These are phyloP conservation scores for Lithospermum erythrorhizon DNA, from an alignment of 257 asterid species.

Conservation along the genomic window DNA sequence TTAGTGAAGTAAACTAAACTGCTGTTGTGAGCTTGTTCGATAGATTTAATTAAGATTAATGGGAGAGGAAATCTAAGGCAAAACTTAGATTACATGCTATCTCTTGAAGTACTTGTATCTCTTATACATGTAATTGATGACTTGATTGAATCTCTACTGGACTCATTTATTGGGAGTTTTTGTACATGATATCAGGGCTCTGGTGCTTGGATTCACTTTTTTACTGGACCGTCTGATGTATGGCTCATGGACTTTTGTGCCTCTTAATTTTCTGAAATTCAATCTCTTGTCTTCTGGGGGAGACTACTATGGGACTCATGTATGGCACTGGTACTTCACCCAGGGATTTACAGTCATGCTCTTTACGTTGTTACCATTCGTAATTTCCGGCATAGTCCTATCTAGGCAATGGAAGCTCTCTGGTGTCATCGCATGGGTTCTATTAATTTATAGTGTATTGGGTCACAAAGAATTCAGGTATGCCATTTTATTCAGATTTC, in stretches of 20 bases:
- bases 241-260: constrained; percentile 83
- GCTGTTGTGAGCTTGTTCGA: background rate
- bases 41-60: no score
- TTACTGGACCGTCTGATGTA: constrained; percentile 71
- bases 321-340: constrained; percentile 98
- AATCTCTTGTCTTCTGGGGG: constrained; percentile 93
- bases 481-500: constrained; percentile 2
- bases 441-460: constrained; percentile 77
- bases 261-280: constrained; percentile 83
- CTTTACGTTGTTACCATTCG: constrained; percentile 80
- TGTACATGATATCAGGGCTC: constrained; percentile 39
- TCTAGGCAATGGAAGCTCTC: constrained; percentile 70
- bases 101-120: no score
- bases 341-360: constrained; percentile 96
- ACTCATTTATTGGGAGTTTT: background rate
- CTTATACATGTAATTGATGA: background rate
- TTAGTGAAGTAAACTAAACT: no score
- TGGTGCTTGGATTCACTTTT: constrained; percentile 63
- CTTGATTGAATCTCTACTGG: background rate
- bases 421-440: constrained; percentile 75
- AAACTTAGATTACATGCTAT: no score
- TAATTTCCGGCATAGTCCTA: constrained; percentile 47
- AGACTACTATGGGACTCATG: constrained; percentile 97
- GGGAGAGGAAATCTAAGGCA: no score
- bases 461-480: constrained; percentile 99